Base-by-base conservation (phyloP, 805 yeast genomes). In the Suhomyces tanzawaensis region DNA sequence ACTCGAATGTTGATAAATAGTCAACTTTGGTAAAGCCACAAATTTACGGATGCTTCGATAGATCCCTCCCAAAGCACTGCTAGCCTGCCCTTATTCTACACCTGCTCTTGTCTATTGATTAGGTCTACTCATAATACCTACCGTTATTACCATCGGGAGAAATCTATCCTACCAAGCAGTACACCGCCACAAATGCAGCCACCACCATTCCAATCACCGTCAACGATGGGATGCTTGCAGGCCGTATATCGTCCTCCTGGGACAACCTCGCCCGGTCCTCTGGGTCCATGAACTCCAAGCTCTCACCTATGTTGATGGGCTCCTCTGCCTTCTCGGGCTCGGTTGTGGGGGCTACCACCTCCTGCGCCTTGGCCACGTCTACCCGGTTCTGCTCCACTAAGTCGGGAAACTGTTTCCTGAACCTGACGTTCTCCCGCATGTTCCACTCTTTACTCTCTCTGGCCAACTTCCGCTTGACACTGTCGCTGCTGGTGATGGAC, bases 341-440 rank as follows among this genome's bases (percentile, higher is more conserved):
- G 12, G 28, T 11, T 7, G 27, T 26, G 15, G 29, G 39, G 11
- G 23, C 23, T 39, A 34, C 40, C 36, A 41, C 47, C 39, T 43
- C 51, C 28, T 43, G 39, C 30, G 52, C 53, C 23, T 12, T 45
- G 44, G 24, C 38, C 27, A 68, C 51, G 23, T 66, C 71, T 19
- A 34, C 37, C 37, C 53, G 53, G 51, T 76, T 77, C 44, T 64
- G 58, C 14, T 60, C 69, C 11, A 72, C 74, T 32, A 79, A 55
- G n/a, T 86, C 95, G 1, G 89, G 85, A 57, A 90, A 91, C 19
- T 81, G 76, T 42, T 63, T 58, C 18, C 48, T 54, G 55, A 91
- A 91, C 37, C 78, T 64, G 2, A 66, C 61, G 62, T 82, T 83
- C 24, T 75, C 69, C 16, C 57, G 58, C 5, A 70, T 64, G 55